phyloP scores from a whole-genome alignment of 495 filamentous ascomycete species.

The Hypoxylon cercidicola region DNA sequence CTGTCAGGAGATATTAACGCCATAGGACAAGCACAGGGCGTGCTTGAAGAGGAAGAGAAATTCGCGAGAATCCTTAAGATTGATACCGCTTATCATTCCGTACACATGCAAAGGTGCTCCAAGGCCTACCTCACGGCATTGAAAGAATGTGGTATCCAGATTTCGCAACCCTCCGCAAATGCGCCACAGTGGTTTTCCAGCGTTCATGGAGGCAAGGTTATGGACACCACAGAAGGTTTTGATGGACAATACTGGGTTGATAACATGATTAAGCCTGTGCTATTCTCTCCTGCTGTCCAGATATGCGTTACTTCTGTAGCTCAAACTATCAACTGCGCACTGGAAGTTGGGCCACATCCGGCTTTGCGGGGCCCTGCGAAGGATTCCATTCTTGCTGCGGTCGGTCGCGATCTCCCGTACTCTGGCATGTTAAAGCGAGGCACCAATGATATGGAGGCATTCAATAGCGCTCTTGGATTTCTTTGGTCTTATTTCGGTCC shows the following conservation, averaged over 20 bases:
- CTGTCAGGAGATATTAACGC: conserved; percentile 40
- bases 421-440: conserved; percentile 32
- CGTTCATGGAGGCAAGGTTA: conserved; percentile 31
- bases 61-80: conserved; percentile 57
- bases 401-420: conserved; percentile 38
- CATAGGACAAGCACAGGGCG: conserved; percentile 41
- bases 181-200: conserved; percentile 28
- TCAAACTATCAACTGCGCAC: conserved; percentile 7
- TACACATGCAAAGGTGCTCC: conserved; percentile 56
- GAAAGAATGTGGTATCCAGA: conserved; percentile 10
- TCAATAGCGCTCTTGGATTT: conserved; percentile 47
- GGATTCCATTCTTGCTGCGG: conserved; percentile 31
- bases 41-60: conserved; percentile 56
- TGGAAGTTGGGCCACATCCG: conserved; percentile 65
- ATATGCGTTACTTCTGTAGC: conserved; percentile 27
- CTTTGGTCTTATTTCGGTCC: conserved; percentile 45
- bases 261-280: conserved; percentile 58
- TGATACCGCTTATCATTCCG: conserved; percentile 64
- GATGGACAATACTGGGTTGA: conserved; percentile 54
- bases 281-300: conserved; percentile 58
- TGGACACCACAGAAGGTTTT: conserved; percentile 8
- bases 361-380: conserved; percentile 54
- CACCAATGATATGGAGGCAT: conserved; percentile 38
- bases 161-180: conserved; percentile 3
- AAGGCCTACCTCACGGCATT: conserved; percentile 46